Evolutionary conservation across 2,329 filamentous ascomycete genomes (phyloP).

Genomic region (Sordariomycetes sp.): DNA sequence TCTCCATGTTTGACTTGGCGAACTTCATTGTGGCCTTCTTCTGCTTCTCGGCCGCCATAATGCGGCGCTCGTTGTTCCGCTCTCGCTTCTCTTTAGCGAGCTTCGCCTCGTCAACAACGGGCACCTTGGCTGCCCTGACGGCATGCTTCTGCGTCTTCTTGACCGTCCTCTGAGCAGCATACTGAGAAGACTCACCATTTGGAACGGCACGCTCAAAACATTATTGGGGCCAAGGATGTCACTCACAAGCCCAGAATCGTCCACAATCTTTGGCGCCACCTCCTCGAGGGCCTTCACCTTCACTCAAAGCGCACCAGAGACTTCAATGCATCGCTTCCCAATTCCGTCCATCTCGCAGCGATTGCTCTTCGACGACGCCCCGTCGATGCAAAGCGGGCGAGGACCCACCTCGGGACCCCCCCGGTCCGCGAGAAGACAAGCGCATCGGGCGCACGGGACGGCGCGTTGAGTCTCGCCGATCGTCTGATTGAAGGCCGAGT

Average conservation of each 20-base stretch:
- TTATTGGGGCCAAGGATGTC: not conserved
- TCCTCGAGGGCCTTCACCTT: not conserved
- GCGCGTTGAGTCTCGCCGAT: not conserved
- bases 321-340: not conserved
- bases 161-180: not conserved
- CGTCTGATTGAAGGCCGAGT: not conserved
- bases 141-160: not conserved
- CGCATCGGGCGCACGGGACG: not conserved
- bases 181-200: not conserved
- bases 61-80: not conserved
- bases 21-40: not conserved
- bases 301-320: not conserved
- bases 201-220: not conserved
- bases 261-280: not conserved
- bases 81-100: not conserved
- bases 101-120: not conserved
- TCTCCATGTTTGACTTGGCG: not conserved
- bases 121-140: not conserved
- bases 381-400: not conserved
- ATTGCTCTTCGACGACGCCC: not conserved
- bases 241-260: not conserved
- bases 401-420: conserved; percentile 7
- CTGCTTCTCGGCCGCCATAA: not conserved
- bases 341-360: not conserved
- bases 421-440: conserved; percentile 3